A percentile compares a stretch with the other conserved stretches of the same genome.
phyloP scores from a whole-genome alignment of 164 flowering plant genomes.

The Aristolochia californica region DNA sequence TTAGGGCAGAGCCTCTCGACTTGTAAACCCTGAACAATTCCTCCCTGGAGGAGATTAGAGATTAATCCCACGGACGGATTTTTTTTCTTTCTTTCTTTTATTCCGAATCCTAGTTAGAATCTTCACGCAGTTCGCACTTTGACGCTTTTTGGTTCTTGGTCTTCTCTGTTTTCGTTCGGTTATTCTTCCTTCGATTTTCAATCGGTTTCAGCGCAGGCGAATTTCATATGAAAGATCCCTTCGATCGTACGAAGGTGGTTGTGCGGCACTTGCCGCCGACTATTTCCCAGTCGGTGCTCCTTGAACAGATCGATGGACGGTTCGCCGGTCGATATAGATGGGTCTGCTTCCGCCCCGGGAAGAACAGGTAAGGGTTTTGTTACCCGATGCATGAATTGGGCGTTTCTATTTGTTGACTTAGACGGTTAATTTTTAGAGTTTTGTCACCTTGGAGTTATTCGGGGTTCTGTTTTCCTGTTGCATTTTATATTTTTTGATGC shows the following conservation, averaged over 20 bases:
- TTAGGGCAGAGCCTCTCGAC: too few species aligned
- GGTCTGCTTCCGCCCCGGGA: constrained; percentile 62
- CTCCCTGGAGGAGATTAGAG: too few species aligned
- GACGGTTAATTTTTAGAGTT: not conserved
- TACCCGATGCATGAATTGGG: not conserved
- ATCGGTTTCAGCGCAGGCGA: too few species aligned
- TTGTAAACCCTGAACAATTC: too few species aligned
- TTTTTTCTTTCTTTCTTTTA: too few species aligned
- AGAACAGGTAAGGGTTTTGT: constrained; percentile 44
- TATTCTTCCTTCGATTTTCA: too few species aligned
- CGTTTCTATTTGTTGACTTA: not conserved
- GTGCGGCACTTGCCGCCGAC: constrained; percentile 85
- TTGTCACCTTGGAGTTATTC: too few species aligned
- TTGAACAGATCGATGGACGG: constrained; percentile 60
- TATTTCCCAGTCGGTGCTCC: constrained; percentile 41
- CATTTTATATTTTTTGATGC: not conserved
- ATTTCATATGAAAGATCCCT: constrained; percentile 40
- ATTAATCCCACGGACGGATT: too few species aligned
- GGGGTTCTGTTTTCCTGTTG: not conserved
- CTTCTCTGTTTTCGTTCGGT: too few species aligned
- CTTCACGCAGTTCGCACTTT: too few species aligned
- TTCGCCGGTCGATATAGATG: constrained; percentile 61
- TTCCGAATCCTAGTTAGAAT: too few species aligned
- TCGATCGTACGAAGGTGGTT: constrained; percentile 77
- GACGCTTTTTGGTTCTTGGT: too few species aligned